Base-by-base conservation (phyloP, 441 rosid genomes). In the Aquilaria agallochum region DNA sequence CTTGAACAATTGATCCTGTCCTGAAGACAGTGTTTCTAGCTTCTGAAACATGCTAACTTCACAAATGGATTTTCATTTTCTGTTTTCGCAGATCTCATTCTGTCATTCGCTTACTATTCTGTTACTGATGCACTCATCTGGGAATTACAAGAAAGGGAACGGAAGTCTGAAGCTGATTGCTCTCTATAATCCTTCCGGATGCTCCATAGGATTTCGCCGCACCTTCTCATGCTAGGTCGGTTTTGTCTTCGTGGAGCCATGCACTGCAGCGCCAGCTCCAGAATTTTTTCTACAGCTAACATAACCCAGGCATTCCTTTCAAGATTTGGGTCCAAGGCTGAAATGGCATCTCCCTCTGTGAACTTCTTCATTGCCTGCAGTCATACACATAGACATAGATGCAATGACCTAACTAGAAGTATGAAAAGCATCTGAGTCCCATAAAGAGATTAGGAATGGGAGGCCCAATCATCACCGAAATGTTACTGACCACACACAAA, bases 181-280 rank as follows among this genome's bases (percentile, higher is more conserved):
- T 84, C 94, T 68, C 83, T 81, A 73, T 77, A 91, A 68, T 89
- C 94, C 80, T 94, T 94, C 9, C 97, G 97, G 36, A 91, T 80
- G 33, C 75, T 74, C 95, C 99, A 91, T 11, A 94, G 81, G 69
- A 89, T 72, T 88, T 94, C 97, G 31, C 82, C 93, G 54, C 97
- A 91, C 55, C 76, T 80, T 70, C 79, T 83, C 97, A 94, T 91
- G 73, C 76, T 77, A n/a, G 99, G 95, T 70, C 99, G 76, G 30
- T 60, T 77, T 62, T 80, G 86, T 77, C 90, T 76, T 40, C 68
- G 74, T 2, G 92, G 89, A 63, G 95, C 97, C 74, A 89, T 53
- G 70, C 99, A 94, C 55, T 72, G 88, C 53, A 82, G 72, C 27
- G 96, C 87, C 60, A 94, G 79, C 72, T 94, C 96, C 36, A 87